Base-by-base conservation (phyloP, 441 rosid genomes). In the Kokia cookei region DNA sequence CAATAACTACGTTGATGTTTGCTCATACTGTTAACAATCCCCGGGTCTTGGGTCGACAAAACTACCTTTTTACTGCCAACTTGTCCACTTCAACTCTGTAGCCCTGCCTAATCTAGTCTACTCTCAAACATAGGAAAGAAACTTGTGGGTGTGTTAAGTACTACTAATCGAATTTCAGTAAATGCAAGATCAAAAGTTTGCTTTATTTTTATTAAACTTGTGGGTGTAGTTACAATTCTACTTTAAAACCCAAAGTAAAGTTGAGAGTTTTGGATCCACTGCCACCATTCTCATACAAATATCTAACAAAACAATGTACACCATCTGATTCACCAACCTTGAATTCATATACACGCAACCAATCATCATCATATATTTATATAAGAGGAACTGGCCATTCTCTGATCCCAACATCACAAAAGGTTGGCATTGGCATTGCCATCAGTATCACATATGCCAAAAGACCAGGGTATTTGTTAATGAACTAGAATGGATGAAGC, bases 311-410 rank as follows among this genome's bases (percentile, higher is more conserved):
- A 53, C 24, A 53, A 53, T 53, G 22, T 17, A 53, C 51, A 51
- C 73, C 72, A 74, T 48, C 63, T 42, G 69, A 42, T 73, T 55
- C 60, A 70, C 50, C 70, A 78, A 81, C 78, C 76, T 42, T 69
- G 74, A 84, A 71, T 77, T 62, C 82, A 82, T 85, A 73, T 83
- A 88, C 90, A 85, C 75, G 67, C 62, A 71, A 74, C 65, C 78
- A 78, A 84, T 82, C 82, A 80, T 80, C 75, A 58, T 37, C 63
- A 64, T 17, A 7, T 53, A 17, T 53, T 53, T 53, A 51, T 37
- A 76, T 14, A 61, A 74, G 69, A 74, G 53, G 55, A 26, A 81
- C 10, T 14, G 48, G 48, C 58, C 10, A 53, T 53, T 19, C 61
- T 75, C 66, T 74, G 35, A 70, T 26, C 71, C 80, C 65, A 66